Conservation (phyloP, 129 eudicot species). For the Centella asiatica region DNA sequence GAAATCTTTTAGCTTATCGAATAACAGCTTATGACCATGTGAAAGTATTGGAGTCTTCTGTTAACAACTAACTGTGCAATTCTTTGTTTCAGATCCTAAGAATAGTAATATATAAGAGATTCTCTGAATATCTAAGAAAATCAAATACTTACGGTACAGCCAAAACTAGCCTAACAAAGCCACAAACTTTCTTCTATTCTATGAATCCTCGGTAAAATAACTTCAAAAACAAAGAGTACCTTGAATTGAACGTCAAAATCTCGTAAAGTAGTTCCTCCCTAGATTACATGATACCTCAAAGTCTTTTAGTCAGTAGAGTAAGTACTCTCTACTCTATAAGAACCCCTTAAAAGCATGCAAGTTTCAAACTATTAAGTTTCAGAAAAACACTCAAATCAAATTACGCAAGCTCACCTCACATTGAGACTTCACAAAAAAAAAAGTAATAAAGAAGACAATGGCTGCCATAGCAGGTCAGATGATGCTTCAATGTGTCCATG, state of each 20-base stretch:
- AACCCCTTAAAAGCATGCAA: constrained; percentile 1
- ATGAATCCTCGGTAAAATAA: not conserved
- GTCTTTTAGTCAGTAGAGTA: too few species aligned
- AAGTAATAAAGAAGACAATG: constrained; percentile 3
- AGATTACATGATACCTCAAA: not conserved
- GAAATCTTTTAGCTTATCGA: too few species aligned
- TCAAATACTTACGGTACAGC: not conserved
- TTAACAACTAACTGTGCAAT: too few species aligned
- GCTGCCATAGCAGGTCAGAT: constrained; percentile 11
- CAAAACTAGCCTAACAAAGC: too few species aligned
- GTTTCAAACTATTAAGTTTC: not conserved
- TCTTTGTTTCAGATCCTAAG: too few species aligned
- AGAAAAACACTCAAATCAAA: not conserved
- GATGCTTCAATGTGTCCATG: constrained; percentile 18
- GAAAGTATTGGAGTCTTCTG: too few species aligned
- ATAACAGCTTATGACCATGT: too few species aligned
- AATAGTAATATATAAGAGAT: too few species aligned
- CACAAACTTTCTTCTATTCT: not conserved
- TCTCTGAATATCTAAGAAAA: not conserved
- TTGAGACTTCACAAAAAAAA: not conserved
- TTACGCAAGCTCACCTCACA: not conserved
- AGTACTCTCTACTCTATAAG: not conserved
- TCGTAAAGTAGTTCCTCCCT: not conserved
- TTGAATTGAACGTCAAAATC: not conserved
- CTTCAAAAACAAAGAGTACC: not conserved